Evolutionary conservation across 2,329 filamentous ascomycete species (phyloP), one percentile per base, ranked within the genome.

Genomic region (Epichloe bromicola): DNA sequence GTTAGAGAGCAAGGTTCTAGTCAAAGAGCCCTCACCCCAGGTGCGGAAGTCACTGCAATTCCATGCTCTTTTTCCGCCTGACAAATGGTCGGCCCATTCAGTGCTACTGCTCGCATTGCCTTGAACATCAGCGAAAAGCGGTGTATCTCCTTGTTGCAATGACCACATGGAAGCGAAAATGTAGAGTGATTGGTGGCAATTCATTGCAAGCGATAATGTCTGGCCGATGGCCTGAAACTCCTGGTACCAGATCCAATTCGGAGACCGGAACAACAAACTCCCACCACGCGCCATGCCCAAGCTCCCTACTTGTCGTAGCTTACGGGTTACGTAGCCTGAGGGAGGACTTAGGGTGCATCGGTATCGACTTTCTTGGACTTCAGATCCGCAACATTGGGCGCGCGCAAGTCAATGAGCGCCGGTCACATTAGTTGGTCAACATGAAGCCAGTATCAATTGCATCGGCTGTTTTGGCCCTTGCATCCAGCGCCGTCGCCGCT

Each of bases 381-480:
- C 42, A 41, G 45, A 49, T 48, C 44, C 43, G 23, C 48, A 52
- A 46, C 23, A 52, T 55, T 57, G 54, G 61, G 59, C 57, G 54
- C 55, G 56, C 59, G 58, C 61, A 43, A 59, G 56, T 67, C 64
- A 56, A 68, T 68, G 66, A 65, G 62, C 56, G 57, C 51, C 53
- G 53, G 49, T 52, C 54, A 45, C 54, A 54, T 50, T 52, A 56
- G 53, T 58, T 60, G 53, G 58, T 55, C 62, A 65, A 56, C 47
- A 71, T 71, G 69, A 70, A 70, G 67, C 63, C 63, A 56, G 61
- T 63, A 54, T 63, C 75, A 59, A 66, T 78, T 65, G 73, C 76
- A 62, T 74, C 79, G 62, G 77, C 76, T 59, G 71, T 81, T 61
- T 68, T 78, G 57, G 80, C 80, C 63, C 73, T 82, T 63, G 66